Evolutionary conservation across 2,329 filamentous ascomycete genomes (phyloP).

Genomic region (Neofusicoccum laricinum): DNA sequence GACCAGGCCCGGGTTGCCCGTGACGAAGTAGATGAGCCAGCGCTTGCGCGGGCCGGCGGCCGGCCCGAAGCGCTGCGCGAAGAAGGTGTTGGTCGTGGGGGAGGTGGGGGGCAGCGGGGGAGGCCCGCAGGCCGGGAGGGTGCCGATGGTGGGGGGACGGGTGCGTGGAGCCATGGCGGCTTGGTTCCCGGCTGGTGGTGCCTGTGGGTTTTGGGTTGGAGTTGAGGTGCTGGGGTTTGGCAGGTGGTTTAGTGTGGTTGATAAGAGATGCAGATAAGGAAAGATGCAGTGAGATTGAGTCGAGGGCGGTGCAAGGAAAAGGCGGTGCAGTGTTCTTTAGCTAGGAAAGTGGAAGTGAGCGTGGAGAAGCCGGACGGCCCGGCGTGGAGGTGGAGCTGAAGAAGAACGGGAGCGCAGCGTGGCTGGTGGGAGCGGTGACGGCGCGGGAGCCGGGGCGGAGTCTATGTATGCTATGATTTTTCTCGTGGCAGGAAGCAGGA

Average conservation of each 20-base stretch:
- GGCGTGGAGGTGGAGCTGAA: too few species aligned
- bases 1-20: slow-evolving; percentile 74
- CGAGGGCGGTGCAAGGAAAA: background rate
- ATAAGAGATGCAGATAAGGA: too few species aligned
- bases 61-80: background rate
- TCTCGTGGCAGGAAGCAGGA: background rate
- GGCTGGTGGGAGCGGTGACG: background rate
- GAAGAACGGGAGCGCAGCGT: background rate
- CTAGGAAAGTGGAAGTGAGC: background rate
- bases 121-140: background rate
- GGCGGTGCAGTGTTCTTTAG: background rate
- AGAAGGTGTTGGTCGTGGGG: background rate
- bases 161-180: background rate
- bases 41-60: slow-evolving; percentile 13
- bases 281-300: too few species aligned
- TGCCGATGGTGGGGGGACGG: background rate
- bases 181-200: too few species aligned
- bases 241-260: too few species aligned
- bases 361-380: background rate
- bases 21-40: slow-evolving; percentile 67
- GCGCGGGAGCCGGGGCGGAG: background rate
- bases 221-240: too few species aligned
- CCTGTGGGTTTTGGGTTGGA: too few species aligned
- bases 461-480: background rate
- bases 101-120: background rate